These are phyloP conservation scores for Tetrapisispora iriomotensis DNA, from an alignment of 805 yeast species.

Conservation along the genomic window DNA sequence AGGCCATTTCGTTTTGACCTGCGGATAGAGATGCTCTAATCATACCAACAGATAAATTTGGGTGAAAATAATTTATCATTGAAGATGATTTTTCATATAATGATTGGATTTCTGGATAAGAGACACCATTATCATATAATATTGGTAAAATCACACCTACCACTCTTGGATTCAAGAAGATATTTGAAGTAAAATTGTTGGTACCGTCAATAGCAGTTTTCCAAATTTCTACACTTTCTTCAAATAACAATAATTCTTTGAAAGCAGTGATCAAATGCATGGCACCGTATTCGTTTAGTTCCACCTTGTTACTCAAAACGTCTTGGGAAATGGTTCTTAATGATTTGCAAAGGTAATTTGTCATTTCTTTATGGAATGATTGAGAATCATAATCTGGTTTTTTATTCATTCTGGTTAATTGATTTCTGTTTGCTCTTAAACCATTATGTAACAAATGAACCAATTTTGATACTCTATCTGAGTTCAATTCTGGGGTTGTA, in stretches of 20 bases:
- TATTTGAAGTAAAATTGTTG: conserved; percentile 9
- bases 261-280: conserved; percentile 44
- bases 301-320: conserved; percentile 33
- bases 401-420: conserved; percentile 40
- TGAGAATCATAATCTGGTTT: conserved; percentile 49
- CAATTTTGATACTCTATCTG: conserved; percentile 35
- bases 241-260: conserved; percentile 45
- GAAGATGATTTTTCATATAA: conserved; percentile 37
- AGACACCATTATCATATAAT: conserved; percentile 45
- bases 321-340: conserved; percentile 40
- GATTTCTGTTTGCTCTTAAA: conserved; percentile 41
- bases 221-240: conserved; percentile 60
- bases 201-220: conserved; percentile 31
- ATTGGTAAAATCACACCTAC: conserved; percentile 61
- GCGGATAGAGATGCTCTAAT: conserved; percentile 57
- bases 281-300: conserved; percentile 39
- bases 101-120: conserved; percentile 45
- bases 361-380: conserved; percentile 41
- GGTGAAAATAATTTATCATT: conserved; percentile 17
- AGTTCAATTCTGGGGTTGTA: conserved; percentile 35
- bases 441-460: conserved; percentile 43
- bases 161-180: conserved; percentile 50
- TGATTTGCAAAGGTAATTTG: conserved; percentile 35
- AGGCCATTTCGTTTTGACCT: conserved; percentile 51
- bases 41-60: conserved; percentile 52